Percentiles rank a stretch among this genome's conserved stretches.
phyloP scores from a whole-genome alignment of 78 protist genomes.

The Dictyostelium capitatum region DNA sequence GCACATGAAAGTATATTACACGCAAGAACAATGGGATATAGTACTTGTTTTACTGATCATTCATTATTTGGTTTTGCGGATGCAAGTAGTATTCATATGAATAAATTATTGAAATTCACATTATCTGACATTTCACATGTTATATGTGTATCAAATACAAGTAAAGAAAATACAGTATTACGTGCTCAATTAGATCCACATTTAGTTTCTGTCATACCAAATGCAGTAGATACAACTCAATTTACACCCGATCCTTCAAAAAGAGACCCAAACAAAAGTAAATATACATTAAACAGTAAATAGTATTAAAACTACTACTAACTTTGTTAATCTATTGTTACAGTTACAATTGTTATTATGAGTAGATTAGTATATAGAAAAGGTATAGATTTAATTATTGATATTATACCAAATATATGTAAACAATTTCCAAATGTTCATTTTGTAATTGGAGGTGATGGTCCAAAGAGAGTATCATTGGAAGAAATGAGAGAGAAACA shows the following conservation, averaged over 20 bases:
- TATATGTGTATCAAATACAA: constrained; percentile 97
- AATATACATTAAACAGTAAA: neutral
- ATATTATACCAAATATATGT: constrained; percentile 87
- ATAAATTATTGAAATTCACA: constrained; percentile 92
- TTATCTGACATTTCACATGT: constrained; percentile 90
- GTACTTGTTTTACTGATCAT: constrained; percentile 96
- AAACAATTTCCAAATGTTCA: constrained; percentile 79
- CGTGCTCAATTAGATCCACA: constrained; percentile 92
- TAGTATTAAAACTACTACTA: too few species aligned
- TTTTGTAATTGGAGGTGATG: constrained; percentile 96
- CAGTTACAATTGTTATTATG: constrained; percentile 92
- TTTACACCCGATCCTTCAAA: constrained; percentile 92
- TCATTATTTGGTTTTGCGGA: constrained; percentile 98
- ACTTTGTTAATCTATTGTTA: too few species aligned
- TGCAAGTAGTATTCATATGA: constrained; percentile 87
- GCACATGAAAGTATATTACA: constrained; percentile 94
- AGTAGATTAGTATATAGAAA: constrained; percentile 97
- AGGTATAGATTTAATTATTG: constrained; percentile 91
- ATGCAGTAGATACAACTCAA: constrained; percentile 94
- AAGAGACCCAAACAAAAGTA: constrained; percentile 79
- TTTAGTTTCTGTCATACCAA: constrained; percentile 96
- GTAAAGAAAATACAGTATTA: constrained; percentile 96
- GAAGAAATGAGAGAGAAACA: constrained; percentile 95
- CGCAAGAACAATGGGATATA: constrained; percentile 93
- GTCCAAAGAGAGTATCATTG: constrained; percentile 88